These are phyloP conservation scores for Cochlearia excelsa DNA, from an alignment of 345 rosid species.

Conservation along the genomic window DNA sequence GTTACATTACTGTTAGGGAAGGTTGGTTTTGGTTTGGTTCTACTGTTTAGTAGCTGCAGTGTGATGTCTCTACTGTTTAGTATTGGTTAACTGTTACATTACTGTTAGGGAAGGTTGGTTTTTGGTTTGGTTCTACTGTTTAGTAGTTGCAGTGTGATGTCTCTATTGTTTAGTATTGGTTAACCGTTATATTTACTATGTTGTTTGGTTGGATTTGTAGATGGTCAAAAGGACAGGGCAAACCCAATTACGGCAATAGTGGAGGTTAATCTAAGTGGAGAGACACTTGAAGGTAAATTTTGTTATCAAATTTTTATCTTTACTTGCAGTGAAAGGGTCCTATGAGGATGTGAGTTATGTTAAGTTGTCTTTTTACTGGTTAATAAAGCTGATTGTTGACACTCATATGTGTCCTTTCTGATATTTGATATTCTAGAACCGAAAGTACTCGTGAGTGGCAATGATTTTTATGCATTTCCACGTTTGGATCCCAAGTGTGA, in stretches of 20 bases:
- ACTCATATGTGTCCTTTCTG: not conserved
- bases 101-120: slow-evolving; percentile 75
- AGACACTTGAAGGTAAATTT: slow-evolving; percentile 52
- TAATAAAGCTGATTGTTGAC: not conserved
- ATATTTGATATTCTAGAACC: slow-evolving; percentile 51
- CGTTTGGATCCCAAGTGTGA: slow-evolving; percentile 67
- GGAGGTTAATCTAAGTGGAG: slow-evolving; percentile 44
- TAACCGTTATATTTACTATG: slow-evolving; percentile 47
- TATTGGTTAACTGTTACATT: slow-evolving; percentile 47
- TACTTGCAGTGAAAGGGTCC: not conserved
- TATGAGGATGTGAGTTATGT: slow-evolving; percentile 5
- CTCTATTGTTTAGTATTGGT: slow-evolving; percentile 4
- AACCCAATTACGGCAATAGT: slow-evolving; percentile 65
- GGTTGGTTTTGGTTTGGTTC: slow-evolving; percentile 38
- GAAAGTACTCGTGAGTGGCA: slow-evolving; percentile 61
- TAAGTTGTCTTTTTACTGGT: not conserved
- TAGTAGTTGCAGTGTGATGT: not conserved
- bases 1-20: slow-evolving; percentile 78
- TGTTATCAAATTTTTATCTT: not conserved
- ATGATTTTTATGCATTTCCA: slow-evolving; percentile 97
- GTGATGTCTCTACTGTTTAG: not conserved
- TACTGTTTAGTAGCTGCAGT: not conserved
- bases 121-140: slow-evolving; percentile 3
- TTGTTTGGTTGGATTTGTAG: slow-evolving; percentile 35
- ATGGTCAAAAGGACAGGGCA: slow-evolving; percentile 54